Conservation (phyloP, 2,329 filamentous ascomycete species). For the Cryphonectria carpinicola region DNA sequence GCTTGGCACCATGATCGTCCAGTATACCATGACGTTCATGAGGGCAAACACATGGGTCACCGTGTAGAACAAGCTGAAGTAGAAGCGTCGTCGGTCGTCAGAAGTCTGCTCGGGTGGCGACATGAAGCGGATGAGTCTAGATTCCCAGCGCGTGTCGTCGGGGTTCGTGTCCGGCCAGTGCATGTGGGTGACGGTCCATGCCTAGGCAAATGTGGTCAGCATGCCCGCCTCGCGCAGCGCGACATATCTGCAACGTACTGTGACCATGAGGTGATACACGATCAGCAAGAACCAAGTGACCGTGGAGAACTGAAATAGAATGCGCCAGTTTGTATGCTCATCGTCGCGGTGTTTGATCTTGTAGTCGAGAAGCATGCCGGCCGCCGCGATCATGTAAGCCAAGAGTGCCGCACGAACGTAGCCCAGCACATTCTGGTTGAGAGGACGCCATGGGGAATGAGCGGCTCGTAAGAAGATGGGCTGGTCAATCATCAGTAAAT, state of each 20-base stretch:
- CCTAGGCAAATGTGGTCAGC: constrained; percentile 4
- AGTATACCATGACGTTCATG: constrained; percentile 56
- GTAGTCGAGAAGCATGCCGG: constrained; percentile 49
- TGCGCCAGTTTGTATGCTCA: constrained; percentile 44
- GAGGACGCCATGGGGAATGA: constrained; percentile 54
- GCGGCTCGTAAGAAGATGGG: constrained; percentile 55
- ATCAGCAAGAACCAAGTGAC: constrained; percentile 48
- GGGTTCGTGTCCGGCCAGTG: constrained; percentile 49
- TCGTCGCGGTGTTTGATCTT: constrained; percentile 47
- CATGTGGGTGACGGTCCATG: constrained; percentile 58
- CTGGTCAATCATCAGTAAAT: constrained; percentile 38
- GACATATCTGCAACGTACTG: constrained; percentile 43
- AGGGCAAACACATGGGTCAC: constrained; percentile 50
- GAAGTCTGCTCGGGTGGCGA: constrained; percentile 50
- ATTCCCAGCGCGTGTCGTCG: constrained; percentile 42
- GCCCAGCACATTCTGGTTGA: constrained; percentile 52
- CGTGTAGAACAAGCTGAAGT: constrained; percentile 57
- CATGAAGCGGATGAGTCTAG: constrained; percentile 44
- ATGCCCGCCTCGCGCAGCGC: too few relatives aligned
- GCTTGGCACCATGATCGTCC: constrained; percentile 43
- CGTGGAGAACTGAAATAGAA: constrained; percentile 55
- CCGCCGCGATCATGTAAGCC: constrained; percentile 47
- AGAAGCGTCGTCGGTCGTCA: constrained; percentile 47
- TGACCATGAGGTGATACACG: constrained; percentile 50
- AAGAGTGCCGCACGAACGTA: constrained; percentile 48